Base-by-base conservation (phyloP, 108 stramenopile species). In the Fragilaria crotonensis region DNA sequence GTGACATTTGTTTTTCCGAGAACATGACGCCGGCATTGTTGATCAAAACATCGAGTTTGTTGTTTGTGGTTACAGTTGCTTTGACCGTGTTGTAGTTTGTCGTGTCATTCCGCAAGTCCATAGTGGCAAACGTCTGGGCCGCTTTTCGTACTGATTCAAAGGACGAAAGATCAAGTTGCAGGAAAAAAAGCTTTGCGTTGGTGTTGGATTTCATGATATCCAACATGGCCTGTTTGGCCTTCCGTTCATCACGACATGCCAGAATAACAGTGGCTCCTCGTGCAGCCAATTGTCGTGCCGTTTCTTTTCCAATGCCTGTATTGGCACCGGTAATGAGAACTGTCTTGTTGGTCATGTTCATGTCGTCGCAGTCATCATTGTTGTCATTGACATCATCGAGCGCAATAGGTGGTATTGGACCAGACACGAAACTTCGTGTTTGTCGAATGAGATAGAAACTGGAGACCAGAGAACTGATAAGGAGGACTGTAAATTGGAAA, bases 21-120 rank as follows among this genome's bases (percentile, higher is more conserved):
- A 80, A 84, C 88, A 94, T 87, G 48, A 94, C 71, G 29, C 92
- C 93, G 21, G 93, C 93, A 73, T 94, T 94, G 73, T 84, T 83
- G 23, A 94, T 80, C 5, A 93, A 57, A 1, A 83, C 62, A 73
- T 93, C 75, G 59, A 75, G 56, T 53, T 63, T 33, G 70, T 48
- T 23, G 26, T 25, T 25, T 36, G 18, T 25, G 3, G 22, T 2
- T 46, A 21, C 2, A 2, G 19, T 4, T 4, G 19, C 22, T 5
- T 26, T n/a, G 18, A 52, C 7, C 18, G 23, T 2, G 23, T 26
- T 11, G 41, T 54, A 25, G 47, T 50, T 0, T 56, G 22, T 28
- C 54, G n/a, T 9, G 62, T 26, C 58, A 76, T n/a, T n/a, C n/a
- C n/a, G n/a, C 36, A 11, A 7, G 36, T 7, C 11, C 36, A 41